Base-by-base conservation (phyloP, 495 filamentous ascomycete species). In the Letharia lupina region DNA sequence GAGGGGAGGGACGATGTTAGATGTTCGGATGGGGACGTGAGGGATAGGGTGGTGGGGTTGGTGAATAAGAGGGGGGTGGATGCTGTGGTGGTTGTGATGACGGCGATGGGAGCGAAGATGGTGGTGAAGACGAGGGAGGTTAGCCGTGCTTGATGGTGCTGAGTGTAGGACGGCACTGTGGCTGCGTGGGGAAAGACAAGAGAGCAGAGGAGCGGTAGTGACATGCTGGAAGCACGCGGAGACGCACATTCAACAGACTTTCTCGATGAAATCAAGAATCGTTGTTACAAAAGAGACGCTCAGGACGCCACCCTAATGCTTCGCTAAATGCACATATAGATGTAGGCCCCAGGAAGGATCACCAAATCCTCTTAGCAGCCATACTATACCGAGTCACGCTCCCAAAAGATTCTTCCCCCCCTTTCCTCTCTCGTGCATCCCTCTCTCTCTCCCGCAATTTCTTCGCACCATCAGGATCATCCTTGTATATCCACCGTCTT, bases 281-380 rank as follows among this genome's bases (percentile, higher is more conserved):
- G 23, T n/a, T 7, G 3, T 9, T 11, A 23, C 7, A 48, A 48
- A n/a, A n/a, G 0, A n/a, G 47, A 48, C 9, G 3, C 48, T 8
- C 16, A 6, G 40, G n/a, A 54, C 37, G 62, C n/a, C 62, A 8
- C 5, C 48, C 28, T n/a, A 11, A 59, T 65, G 63, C 54, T 48
- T 23, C 54, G 63, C 63, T 59, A 60, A 60, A 65, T 50, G 37
- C 54, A 47, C 65, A 61, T 28, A 31, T 20, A 23, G 31, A 35
- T 47, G 20, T 9, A 63, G 45, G 13, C 44, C 48, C 61, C 28
- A 39, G 13, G 15, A n/a, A 63, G 9, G 31, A 56, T 78, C 68
- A 95, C 91, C 92, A 96, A 73, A 96, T 96, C 76, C 93, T 81
- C 80, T 96, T 96, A 9, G 89, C 91, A 71, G 88, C 85, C 94